These are phyloP conservation scores for Cladophialophora bantiana DNA, from an alignment of 2,329 filamentous ascomycete species.

Conservation along the genomic window DNA sequence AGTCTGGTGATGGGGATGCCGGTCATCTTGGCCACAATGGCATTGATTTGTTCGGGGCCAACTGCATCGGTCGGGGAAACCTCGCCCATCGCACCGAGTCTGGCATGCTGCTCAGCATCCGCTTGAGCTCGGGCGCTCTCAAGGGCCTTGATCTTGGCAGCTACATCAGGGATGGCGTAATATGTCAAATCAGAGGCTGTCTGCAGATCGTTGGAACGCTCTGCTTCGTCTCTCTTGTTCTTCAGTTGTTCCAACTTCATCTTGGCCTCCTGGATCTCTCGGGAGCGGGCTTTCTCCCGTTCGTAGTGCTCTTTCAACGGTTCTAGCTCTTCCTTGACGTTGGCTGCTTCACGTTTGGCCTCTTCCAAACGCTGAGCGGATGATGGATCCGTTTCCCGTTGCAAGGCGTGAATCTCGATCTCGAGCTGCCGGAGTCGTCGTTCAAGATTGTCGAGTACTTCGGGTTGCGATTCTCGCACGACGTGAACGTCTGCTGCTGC, in stretches of 20 bases:
- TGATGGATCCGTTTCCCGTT: constrained; percentile 92
- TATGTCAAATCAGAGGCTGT: constrained; percentile 95
- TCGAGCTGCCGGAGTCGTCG: constrained; percentile 87
- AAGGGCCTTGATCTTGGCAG: constrained; percentile 77
- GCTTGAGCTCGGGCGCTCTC: constrained; percentile 81
- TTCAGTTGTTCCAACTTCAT: constrained; percentile 91
- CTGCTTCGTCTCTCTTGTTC: constrained; percentile 92
- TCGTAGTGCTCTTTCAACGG: constrained; percentile 96
- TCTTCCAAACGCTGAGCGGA: constrained; percentile 81
- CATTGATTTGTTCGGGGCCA: constrained; percentile 97
- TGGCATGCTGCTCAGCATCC: constrained; percentile 69
- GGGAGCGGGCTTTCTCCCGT: constrained; percentile 87
- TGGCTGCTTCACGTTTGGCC: constrained; percentile 89
- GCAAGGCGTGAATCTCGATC: constrained; percentile 95
- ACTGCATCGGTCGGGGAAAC: constrained; percentile 90
- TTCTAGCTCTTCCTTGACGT: constrained; percentile 89
- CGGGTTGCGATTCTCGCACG: constrained; percentile 92
- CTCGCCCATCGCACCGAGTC: constrained; percentile 67
- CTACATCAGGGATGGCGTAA: constrained; percentile 94
- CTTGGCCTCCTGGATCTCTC: constrained; percentile 92
- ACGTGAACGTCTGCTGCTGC: constrained; percentile 96
- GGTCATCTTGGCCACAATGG: constrained; percentile 97
- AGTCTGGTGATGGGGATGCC: constrained; percentile 95
- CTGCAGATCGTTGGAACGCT: constrained; percentile 80
- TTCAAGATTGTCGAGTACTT: constrained; percentile 93